Evolutionary conservation across 2,329 filamentous ascomycete genomes (phyloP), one percentile per base, ranked within the genome.

Genomic region (Fusarium tricinctum): DNA sequence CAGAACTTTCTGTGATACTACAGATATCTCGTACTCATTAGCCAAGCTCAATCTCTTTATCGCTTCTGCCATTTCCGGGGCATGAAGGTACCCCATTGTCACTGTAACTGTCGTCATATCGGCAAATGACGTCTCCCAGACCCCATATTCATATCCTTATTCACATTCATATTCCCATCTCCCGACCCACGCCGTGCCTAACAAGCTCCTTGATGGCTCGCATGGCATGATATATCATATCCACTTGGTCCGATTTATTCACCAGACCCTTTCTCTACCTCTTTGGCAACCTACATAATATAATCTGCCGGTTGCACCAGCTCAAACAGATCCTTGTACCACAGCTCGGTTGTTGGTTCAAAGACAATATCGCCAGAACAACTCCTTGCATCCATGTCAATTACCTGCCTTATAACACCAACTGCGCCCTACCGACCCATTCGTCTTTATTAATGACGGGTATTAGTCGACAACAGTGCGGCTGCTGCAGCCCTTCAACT

Each of bases 401-500:
- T 40, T 53, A 35, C 32, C 43, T 53, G 32, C 32, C 43, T 58
- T 30, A 30, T 38, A 52, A 47, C 32, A 47, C 22, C 32, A n/a
- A 39, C 45, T 42, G 53, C 17, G 17, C 35, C 45, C 42, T 56
- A 44, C 19, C 49, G 32, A 42, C 19, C 44, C 45, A 32, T 35
- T 52, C 23, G 32, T n/a, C 55, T 47, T 58, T 19, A 45, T 73
- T 70, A 63, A 74, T 74, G 72, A 72, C 51, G 59, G 49, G 55
- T 45, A 38, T 35, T 43, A 46, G 45, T 49, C 61, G 57, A 20
- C 46, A 48, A 48, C 62, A 68, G 66, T 40, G 63, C 64, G 66
- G 78, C 75, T 79, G 79, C 76, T 75, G 75, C 72, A 69, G 66
- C 73, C 57, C 49, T 62, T 64, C 57, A 66, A 66, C 47, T 57